These are phyloP conservation scores for Phaffomyces antillensis DNA, from an alignment of 805 yeast genomes.

Conservation along the genomic window DNA sequence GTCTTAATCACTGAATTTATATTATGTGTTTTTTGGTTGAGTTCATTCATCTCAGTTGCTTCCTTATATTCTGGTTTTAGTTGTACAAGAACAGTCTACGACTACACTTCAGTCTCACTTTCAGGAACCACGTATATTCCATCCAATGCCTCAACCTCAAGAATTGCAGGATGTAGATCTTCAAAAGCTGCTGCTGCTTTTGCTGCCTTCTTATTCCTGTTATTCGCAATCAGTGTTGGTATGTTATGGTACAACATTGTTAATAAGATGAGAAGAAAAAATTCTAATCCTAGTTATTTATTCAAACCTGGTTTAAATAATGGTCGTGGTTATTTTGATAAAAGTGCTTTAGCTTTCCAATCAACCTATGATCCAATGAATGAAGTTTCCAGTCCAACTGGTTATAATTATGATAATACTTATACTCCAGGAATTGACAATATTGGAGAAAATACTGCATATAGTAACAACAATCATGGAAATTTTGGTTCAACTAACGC, in stretches of 20 bases:
- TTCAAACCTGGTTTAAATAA: conserved; percentile 4
- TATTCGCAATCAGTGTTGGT: conserved; percentile 22
- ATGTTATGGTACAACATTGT: conserved; percentile 25
- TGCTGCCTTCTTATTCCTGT: conserved; percentile 23
- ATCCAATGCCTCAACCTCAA: conserved; percentile 11
- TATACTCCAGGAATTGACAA: conserved; percentile 1
- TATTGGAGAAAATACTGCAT: not conserved
- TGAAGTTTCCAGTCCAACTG: not conserved
- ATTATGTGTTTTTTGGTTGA: conserved; percentile 26
- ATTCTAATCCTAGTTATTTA: not conserved
- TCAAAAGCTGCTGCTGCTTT: conserved; percentile 28
- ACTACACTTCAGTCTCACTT: not conserved
- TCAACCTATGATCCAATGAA: conserved; percentile 1
- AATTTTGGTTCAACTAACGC: too few relatives aligned
- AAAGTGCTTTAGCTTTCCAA: conserved; percentile 6
- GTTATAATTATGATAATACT: not conserved
- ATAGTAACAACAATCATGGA: too few relatives aligned
- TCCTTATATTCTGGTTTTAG: conserved; percentile 23
- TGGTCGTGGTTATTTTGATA: conserved; percentile 4
- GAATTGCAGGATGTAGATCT: conserved; percentile 21
- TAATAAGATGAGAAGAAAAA: conserved; percentile 10
- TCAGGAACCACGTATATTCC: conserved; percentile 9
- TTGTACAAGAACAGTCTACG: conserved; percentile 13
- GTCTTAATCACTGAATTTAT: conserved; percentile 23
- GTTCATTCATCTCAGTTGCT: conserved; percentile 29